Evolutionary conservation across 805 yeast genomes (phyloP).

Genomic region (Starmerella bombicola): DNA sequence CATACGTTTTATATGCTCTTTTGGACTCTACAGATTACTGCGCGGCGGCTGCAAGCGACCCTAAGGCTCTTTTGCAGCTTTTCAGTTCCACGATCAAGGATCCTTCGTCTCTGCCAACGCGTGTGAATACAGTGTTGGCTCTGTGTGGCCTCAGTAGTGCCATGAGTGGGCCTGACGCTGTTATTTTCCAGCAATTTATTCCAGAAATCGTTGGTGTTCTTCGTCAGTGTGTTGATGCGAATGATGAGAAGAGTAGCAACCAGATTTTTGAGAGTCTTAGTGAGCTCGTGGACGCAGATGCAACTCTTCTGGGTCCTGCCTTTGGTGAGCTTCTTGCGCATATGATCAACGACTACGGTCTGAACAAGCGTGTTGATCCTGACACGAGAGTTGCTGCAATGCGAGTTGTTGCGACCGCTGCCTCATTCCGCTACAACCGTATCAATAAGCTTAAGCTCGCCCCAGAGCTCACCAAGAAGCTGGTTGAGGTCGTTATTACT

Average conservation of each 20-base stretch:
- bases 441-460: conserved; percentile 72
- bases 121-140: conserved; percentile 72
- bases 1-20: conserved; percentile 63
- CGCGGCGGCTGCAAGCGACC: conserved; percentile 21
- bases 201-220: conserved; percentile 75
- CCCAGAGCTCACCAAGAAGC: conserved; percentile 59
- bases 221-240: conserved; percentile 54
- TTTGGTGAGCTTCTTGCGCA: conserved; percentile 56
- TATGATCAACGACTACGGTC: conserved; percentile 56
- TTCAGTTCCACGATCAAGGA: conserved; percentile 56
- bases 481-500: conserved; percentile 67
- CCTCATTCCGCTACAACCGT: conserved; percentile 69
- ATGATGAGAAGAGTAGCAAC: conserved; percentile 60
- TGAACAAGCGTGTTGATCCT: conserved; percentile 52
- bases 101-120: conserved; percentile 51
- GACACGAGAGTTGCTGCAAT: conserved; percentile 75
- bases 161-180: conserved; percentile 34
- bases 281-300: conserved; percentile 62
- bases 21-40: conserved; percentile 39
- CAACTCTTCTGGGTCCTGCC: conserved; percentile 64
- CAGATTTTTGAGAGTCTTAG: conserved; percentile 75
- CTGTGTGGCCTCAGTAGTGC: conserved; percentile 62
- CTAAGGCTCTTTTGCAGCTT: conserved; percentile 56
- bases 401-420: conserved; percentile 68
- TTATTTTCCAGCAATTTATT: conserved; percentile 46